Conservation (phyloP, 2,329 filamentous ascomycete species). For the Penicillium expansum region DNA sequence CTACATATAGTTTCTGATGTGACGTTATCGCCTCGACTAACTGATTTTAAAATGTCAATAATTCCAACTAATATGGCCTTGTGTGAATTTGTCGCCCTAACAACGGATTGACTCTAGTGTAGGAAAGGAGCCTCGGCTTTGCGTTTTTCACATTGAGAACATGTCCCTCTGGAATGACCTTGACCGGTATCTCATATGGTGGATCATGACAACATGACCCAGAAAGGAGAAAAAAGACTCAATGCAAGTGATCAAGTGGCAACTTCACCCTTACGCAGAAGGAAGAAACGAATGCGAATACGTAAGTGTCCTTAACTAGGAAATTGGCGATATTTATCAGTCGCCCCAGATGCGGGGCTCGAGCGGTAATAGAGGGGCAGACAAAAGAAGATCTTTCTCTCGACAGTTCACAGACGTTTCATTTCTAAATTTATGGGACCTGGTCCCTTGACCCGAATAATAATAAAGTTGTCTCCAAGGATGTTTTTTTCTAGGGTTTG, state of each 20-base stretch:
- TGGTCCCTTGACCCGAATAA: slow-evolving; percentile 2
- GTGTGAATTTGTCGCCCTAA: neutral
- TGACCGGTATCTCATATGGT: neutral
- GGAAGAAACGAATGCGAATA: neutral
- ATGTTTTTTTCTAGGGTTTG: slow-evolving; percentile 6
- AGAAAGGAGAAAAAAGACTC: neutral
- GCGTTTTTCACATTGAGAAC: neutral
- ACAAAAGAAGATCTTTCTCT: neutral
- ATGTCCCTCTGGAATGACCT: neutral
- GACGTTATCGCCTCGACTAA: neutral
- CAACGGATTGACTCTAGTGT: slow-evolving; percentile 3
- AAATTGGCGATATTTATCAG: neutral
- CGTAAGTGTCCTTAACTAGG: neutral
- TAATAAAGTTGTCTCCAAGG: no score
- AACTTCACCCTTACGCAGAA: neutral
- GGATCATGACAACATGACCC: neutral
- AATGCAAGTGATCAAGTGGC: neutral
- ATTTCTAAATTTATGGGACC: neutral
- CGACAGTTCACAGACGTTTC: neutral
- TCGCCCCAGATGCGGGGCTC: slow-evolving; percentile 4
- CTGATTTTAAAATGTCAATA: neutral
- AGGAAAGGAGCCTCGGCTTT: slow-evolving; percentile 1
- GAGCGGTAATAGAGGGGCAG: slow-evolving; percentile 1
- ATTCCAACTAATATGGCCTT: neutral
- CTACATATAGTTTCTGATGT: neutral